Evolutionary conservation across 257 asterid species (phyloP), one percentile per base, ranked within the genome.

Genomic region (Perilla frutescens): DNA sequence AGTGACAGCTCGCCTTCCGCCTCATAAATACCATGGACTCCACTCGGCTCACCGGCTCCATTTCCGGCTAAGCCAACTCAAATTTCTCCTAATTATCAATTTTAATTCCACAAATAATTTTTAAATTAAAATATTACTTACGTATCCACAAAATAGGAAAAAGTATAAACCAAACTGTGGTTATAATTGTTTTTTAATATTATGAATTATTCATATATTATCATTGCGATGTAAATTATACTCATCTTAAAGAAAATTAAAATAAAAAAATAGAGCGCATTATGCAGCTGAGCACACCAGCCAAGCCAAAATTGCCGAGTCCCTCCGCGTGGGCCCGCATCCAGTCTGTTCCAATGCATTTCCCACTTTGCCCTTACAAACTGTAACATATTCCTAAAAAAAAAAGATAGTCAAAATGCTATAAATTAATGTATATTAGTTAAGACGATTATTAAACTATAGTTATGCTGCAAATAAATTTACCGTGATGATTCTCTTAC

Each of bases 1-100:
- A 77, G 13, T 34, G 84, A 84, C 85, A 75, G 81, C 86, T 76
- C 41, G 71, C 86, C 86, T 76, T 79, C 68, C 79, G 62, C 68
- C 7, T 56, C 66, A 63, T 68, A 34, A 13, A 62, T 55, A 45
- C 11, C 69, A 43, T 59, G 41, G 5, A 20, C 41, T 58, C 80
- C 69, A 80, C 76, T 76, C 64, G 37, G 36, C 51, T 47, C 10
- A 34, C 26, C 26, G 26, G 44, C 67, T 40, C 44, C 8, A 40
- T 40, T 40, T 20, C 26, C 26, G 26, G 26, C 26, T 20, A 20
- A 34, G 37, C 37, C 37, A 34, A 34, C 3, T 4, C 37, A 34
- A 34, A 34, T 0, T 34, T 34, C 37, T 34, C 26, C 26, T 20
- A 20, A 20, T 20, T 20, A 20, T 20, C 26, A 20, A 20, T 20